Conservation (phyloP, 805 yeast species). For the Candida cerambycidarum region DNA sequence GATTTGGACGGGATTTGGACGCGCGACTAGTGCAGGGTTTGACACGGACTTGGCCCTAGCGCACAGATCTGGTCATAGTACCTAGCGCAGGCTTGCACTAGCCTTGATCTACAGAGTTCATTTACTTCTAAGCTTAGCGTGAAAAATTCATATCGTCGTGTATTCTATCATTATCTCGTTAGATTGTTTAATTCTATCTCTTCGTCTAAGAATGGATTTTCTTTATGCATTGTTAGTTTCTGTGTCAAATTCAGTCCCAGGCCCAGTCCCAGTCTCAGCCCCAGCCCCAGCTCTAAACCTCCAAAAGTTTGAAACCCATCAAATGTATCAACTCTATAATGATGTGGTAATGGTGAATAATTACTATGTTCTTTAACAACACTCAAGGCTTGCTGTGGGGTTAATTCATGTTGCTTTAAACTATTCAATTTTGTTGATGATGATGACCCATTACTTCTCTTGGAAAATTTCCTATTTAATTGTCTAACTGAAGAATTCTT, state of each 20-base stretch:
- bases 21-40: background rate
- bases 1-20: too few species aligned
- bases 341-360: slow-evolving; percentile 16
- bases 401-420: slow-evolving; percentile 8
- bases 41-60: too few species aligned
- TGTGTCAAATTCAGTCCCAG: background rate
- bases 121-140: too few species aligned
- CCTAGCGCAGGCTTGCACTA: too few species aligned
- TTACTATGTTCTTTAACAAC: slow-evolving; percentile 8
- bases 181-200: slow-evolving; percentile 7
- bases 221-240: background rate
- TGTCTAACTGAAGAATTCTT: slow-evolving; percentile 33
- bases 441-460: slow-evolving; percentile 2
- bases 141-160: background rate
- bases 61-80: too few species aligned
- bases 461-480: slow-evolving; percentile 15
- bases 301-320: slow-evolving; percentile 10
- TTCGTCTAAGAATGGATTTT: slow-evolving; percentile 6
- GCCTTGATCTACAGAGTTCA: too few species aligned
- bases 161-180: slow-evolving; percentile 7
- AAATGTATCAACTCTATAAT: slow-evolving; percentile 17
- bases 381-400: slow-evolving; percentile 4
- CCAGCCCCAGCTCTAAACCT: too few species aligned
- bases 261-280: background rate
- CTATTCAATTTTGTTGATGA: background rate